Evolutionary conservation across 2,329 filamentous ascomycete genomes (phyloP), one percentile per base, ranked within the genome.

Genomic region (Sarocladium kiliense): DNA sequence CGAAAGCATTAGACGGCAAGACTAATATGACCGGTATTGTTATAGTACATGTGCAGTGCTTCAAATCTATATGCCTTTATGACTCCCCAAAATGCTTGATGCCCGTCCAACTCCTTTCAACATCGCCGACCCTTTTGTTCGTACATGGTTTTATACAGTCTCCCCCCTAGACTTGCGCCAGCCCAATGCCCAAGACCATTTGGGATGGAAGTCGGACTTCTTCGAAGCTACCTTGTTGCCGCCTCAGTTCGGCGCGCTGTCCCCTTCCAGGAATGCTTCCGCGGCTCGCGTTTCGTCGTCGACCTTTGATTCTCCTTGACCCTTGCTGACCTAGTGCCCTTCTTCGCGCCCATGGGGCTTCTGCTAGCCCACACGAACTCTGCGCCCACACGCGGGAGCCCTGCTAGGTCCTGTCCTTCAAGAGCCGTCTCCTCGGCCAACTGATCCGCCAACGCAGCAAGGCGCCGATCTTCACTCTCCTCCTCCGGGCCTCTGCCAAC

Each of bases 401-500:
- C 50, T 16, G 25, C 27, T 4, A 47, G 18, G 18, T 51, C 47
- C 30, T 51, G 47, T 2, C 49, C 65, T 66, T 50, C 63, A 62
- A 10, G 59, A 61, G n/a, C 59, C 59, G 10, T 49, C 59, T 32
- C 58, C 58, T 12, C 53, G 50, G 3, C 54, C 47, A 36, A 36
- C 36, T 53, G 10, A 34, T 56, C 50, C 4, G 56, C 55, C 14
- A 58, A 53, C 11, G 55, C 56, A 32, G 59, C 59, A 30, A 53
- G 10, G 21, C 36, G 30, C 21, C 36, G 3, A n/a, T 56, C 55
- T 12, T 54, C 55, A 59, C 62, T 61, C 3, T 62, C 62, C n/a
- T 62, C 57, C 19, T 61, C 60, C 16, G 57, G 59, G 12, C 41
- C 57, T 27, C 58, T 59, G 27, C 53, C 59, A 7, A 60, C 59